Evolutionary conservation across 2,329 filamentous ascomycete genomes (phyloP), one percentile per base, ranked within the genome.

Genomic region (Paecilomyces fulvus): DNA sequence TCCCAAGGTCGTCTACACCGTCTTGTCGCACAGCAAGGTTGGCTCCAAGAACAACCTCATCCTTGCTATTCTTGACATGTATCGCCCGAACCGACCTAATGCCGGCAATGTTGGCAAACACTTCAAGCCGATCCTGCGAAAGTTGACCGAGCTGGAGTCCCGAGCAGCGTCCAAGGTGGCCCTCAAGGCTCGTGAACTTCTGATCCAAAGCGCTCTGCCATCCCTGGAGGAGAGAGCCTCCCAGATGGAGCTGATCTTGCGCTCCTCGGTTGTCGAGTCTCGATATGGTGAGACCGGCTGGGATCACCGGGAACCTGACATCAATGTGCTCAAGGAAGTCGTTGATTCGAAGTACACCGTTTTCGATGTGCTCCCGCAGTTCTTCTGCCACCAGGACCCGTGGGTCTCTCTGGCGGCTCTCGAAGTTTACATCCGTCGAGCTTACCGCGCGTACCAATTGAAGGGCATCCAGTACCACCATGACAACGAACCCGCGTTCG

Each of bases 321-420:
- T 95, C 55, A 88, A 95, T 21, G 80, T 95, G 61, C 87, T 99
- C 77, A 96, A 96, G 80, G 94, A 99, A 74, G 92, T 99, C 30
- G 90, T 99, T 54, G 94, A 99, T 75, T 97, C 94, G 55, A 95
- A 95, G 78, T 97, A 95, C 79, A 97, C 92, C 48, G 94, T 99
- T 61, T 96, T 96, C 65, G 94, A 99, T 70, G 94, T 99, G 17
- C 76, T 99, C 63, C 89, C 92, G 7, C 86, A 90, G 57, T 99
- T 99, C 84, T 99, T 99, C 70, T 89, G 86, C 31, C 91, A 99
- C 75, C 84, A 89, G 48, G 94, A 99, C 69, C 87, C 90, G 11
- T 97, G 91, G 90, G 92, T 99, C 30, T 90, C 90, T 7, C 79
- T 96, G 59, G 94, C 94, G 58, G 90, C 94, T 51, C 83, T 99